Evolutionary conservation across 225 moss, liverwort and hornwort genomes (phyloP).

Genomic region (Marchantia paleacea): DNA sequence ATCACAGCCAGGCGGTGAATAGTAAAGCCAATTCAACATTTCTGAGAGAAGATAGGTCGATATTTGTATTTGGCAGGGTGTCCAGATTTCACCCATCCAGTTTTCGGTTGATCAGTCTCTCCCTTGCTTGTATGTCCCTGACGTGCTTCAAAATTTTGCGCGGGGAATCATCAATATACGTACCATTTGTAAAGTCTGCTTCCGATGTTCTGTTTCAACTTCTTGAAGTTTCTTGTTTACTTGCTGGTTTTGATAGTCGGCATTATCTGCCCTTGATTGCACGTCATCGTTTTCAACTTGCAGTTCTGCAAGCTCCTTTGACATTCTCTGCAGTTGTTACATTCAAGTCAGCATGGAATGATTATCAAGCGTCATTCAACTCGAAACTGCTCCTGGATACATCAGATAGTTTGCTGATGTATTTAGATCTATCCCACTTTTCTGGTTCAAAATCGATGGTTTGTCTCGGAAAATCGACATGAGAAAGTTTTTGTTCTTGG

Average conservation of each 20-base stretch:
- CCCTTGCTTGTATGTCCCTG: background rate
- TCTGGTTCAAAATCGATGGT: too few relatives aligned
- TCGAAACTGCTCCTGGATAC: too few relatives aligned
- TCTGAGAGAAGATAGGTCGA: background rate
- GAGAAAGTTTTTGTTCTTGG: background rate
- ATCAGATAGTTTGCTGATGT: too few relatives aligned
- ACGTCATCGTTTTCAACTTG: constrained; percentile 1
- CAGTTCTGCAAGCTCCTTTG: background rate
- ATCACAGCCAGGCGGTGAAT: background rate
- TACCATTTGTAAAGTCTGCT: constrained; percentile 4
- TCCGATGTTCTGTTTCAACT: background rate
- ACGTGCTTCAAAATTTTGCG: constrained; percentile 20
- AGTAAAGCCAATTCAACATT: background rate
- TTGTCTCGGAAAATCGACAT: too few relatives aligned
- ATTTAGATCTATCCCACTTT: too few relatives aligned
- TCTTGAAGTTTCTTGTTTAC: constrained; percentile 2
- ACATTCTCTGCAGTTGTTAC: constrained; percentile 5
- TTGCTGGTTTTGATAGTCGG: background rate
- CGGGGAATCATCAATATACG: background rate
- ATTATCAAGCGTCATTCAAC: too few relatives aligned
- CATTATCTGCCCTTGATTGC: background rate
- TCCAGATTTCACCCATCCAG: background rate
- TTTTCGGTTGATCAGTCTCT: background rate
- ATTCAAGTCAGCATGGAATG: too few relatives aligned
- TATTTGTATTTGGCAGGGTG: background rate